A percentile compares a stretch with the other conserved stretches of the same genome.
Conservation (phyloP, 2,329 filamentous ascomycete species). For the Penicillium expansum region DNA sequence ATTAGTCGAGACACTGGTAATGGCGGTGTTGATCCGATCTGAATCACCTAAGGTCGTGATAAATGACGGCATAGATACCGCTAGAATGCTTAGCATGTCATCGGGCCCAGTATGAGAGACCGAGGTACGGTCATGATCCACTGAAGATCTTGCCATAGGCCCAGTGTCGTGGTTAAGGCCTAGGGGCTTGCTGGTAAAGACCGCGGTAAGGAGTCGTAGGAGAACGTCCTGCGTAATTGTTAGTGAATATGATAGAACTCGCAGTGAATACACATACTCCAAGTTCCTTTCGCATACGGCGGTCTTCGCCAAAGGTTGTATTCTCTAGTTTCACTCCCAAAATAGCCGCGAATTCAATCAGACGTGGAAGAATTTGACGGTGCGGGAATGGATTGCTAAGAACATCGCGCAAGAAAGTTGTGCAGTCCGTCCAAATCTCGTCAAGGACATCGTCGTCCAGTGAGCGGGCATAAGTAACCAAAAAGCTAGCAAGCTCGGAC, state of each 20-base stretch:
- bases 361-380: constrained; percentile 77
- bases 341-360: constrained; percentile 85
- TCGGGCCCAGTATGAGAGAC: constrained; percentile 55
- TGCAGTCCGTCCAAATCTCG: constrained; percentile 95
- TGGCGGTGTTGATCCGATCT: constrained; percentile 76
- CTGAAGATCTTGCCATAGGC: constrained; percentile 41
- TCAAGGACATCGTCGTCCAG: constrained; percentile 97
- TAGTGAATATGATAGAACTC: constrained; percentile 20
- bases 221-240: constrained; percentile 69
- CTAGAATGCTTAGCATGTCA: constrained; percentile 77
- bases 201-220: constrained; percentile 80
- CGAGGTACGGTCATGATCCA: constrained; percentile 41
- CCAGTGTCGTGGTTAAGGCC: constrained; percentile 62
- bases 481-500: constrained; percentile 78
- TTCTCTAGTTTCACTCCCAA: constrained; percentile 95
- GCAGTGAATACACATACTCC: constrained; percentile 58
- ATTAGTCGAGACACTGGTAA: constrained; percentile 76
- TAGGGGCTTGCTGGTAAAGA: constrained; percentile 84
- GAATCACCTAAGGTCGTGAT: constrained; percentile 79
- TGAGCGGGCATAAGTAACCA: constrained; percentile 85
- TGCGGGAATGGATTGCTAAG: constrained; percentile 93
- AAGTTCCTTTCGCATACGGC: constrained; percentile 84
- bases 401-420: constrained; percentile 83
- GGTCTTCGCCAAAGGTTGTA: constrained; percentile 93
- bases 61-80: constrained; percentile 73